phyloP scores from a whole-genome alignment of 1,284 basidiomycete genomes.

The Ceratobasidium sp. region DNA sequence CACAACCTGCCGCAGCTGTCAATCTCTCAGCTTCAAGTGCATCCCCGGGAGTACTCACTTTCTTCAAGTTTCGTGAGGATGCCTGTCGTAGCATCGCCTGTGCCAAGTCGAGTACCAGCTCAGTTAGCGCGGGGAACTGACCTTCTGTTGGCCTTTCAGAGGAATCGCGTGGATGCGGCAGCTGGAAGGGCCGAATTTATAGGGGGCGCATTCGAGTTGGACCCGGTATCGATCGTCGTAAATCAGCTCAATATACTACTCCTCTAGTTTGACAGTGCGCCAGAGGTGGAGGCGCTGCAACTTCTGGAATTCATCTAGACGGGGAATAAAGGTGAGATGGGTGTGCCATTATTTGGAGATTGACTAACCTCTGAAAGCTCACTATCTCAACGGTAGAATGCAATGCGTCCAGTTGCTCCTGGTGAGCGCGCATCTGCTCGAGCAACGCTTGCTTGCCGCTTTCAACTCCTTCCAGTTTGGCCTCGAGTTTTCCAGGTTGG shows the following conservation, averaged over 20 bases:
- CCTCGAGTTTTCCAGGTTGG: conserved; percentile 57
- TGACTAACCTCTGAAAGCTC: conserved; percentile 28
- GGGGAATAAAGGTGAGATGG: neutral
- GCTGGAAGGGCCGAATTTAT: conserved; percentile 19
- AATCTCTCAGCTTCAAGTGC: neutral
- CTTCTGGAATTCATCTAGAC: conserved; percentile 37
- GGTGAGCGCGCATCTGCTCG: conserved; percentile 35
- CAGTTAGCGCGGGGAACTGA: conserved; percentile 32
- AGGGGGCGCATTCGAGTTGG: conserved; percentile 26
- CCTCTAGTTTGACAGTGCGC: conserved; percentile 40
- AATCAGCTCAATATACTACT: conserved; percentile 30
- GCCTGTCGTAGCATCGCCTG: conserved; percentile 27
- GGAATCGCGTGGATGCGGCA: conserved; percentile 25
- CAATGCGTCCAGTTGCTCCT: conserved; percentile 32
- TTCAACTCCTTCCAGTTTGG: conserved; percentile 57
- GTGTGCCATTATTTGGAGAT: neutral
- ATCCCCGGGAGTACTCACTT: conserved; percentile 1
- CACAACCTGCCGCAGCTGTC: neutral
- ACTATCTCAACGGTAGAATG: conserved; percentile 43
- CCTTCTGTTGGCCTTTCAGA: conserved; percentile 33
- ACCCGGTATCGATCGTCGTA: conserved; percentile 34
- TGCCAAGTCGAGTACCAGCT: conserved; percentile 36
- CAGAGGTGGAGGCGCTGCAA: conserved; percentile 36
- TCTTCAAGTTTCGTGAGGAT: conserved; percentile 10
- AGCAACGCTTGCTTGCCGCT: conserved; percentile 48